Conservation (phyloP, 768 basidiomycete species). For the Trametes villosa region DNA sequence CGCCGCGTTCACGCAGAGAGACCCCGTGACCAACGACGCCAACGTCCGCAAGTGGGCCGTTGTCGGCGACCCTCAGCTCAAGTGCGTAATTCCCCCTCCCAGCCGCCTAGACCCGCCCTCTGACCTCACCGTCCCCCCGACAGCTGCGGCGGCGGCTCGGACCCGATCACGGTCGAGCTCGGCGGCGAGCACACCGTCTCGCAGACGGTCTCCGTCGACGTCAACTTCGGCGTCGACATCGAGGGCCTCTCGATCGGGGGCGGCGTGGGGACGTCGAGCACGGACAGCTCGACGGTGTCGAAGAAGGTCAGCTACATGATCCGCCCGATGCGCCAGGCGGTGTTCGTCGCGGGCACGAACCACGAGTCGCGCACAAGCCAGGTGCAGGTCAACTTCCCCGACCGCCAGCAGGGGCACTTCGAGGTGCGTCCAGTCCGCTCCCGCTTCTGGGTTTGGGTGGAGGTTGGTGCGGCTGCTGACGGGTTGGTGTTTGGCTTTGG, state of each 20-base stretch:
- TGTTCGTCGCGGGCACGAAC: slow-evolving; percentile 2
- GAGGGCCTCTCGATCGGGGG: slow-evolving; percentile 13
- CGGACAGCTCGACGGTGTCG: background rate
- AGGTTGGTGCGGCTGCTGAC: no score
- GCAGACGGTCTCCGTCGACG: background rate
- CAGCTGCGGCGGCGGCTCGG: slow-evolving; percentile 5
- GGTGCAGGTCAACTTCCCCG: slow-evolving; percentile 10
- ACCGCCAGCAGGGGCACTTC: slow-evolving; percentile 1
- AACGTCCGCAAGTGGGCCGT: background rate
- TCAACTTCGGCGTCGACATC: background rate
- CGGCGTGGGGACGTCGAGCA: background rate
- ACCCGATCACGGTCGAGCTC: background rate
- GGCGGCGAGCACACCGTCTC: slow-evolving; percentile 1
- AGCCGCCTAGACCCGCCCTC: no score
- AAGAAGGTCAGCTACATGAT: background rate
- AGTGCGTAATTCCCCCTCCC: background rate
- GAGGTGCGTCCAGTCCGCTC: background rate
- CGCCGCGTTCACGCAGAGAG: no score
- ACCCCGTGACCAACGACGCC: background rate
- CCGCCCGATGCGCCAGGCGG: slow-evolving; percentile 5
- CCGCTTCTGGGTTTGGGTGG: no score
- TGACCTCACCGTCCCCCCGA: no score
- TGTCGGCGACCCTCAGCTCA: background rate
- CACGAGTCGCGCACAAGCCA: slow-evolving; percentile 2
- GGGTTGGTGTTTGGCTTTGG: background rate